Evolutionary conservation across 23 red algal genomes (phyloP), one percentile per base, ranked within the genome.

Genomic region (Gracilaria gracilis): DNA sequence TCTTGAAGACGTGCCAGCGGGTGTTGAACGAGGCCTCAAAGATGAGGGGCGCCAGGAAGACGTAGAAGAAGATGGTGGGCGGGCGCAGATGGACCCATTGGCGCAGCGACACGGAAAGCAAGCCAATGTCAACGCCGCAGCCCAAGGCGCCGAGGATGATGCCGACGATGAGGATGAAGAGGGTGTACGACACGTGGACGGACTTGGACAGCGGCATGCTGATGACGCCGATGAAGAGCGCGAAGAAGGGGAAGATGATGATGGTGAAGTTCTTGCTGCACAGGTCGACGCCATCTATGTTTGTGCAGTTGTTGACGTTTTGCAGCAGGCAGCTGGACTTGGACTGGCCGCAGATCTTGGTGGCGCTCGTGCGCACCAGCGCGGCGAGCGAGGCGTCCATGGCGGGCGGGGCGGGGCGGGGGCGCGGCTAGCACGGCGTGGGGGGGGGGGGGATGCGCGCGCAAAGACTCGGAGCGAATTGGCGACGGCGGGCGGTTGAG

Each of bases 11-110:
- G 73, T 89, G 88, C 93, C 89, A 93, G 16, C 95, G 93, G 42
- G 93, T 95, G 33, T 93, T 95, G 58, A 98, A 93, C 11, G 93
- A 91, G 17, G 93, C 88, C 80, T 98, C 96, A 67, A 98, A 93
- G 23, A 98, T 95, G 51, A 98, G 90, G 14, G 96, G 96, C n/a
- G 96, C 83, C 25, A 98, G 88, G 38, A 98, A 91, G 23, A 93
- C 86, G 80, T 94, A 95, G 80, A 98, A 98, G 39, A 98, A 89
- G 20, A 95, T 82, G 57, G 88, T 81, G 34, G 96, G 93, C 23
- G 89, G 88, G 33, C 69, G 73, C 31, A 98, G 71, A 77, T 98
- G 92, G 17, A 96, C 96, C 96, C 96, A 98, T 39, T 94, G 89
- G 16, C 61, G 23, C 6, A 98, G 74, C 44, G 93, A 95, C 1